Evolutionary conservation across 2,329 filamentous ascomycete species (phyloP), one percentile per base, ranked within the genome.

Genomic region (Zymoseptoria brevis): DNA sequence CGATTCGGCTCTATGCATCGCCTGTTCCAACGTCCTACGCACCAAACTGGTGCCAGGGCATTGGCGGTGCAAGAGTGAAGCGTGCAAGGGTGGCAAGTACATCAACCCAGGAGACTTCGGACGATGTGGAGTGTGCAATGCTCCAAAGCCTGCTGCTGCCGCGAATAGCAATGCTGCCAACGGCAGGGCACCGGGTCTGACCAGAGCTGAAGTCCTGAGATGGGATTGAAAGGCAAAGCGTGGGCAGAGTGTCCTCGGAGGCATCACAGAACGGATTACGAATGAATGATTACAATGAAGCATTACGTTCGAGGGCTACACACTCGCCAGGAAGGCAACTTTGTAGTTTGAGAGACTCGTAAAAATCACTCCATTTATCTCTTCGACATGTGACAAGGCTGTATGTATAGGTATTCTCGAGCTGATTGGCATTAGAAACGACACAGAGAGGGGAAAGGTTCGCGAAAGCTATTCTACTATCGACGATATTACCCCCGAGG

Each of bases 11-110:
- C 87, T 83, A 3, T 94, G 90, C 71, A 74, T 73, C 7, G 80
- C 86, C 56, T 94, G 90, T 71, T 81, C 85, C 22, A 84, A 93
- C 64, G 88, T 92, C 1, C 74, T 93, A 1, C 78, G 82, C 51
- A 74, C 78, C 0, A 68, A 74, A 0, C 79, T 80, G 54, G 77
- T 86, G 51, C 74, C 79, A 0, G 74, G 77, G 19, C 74, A 81
- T n/a, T 93, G 89, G 89, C 74, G 74, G 53, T 93, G 89, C 69
- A 72, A 70, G 50, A 83, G 80, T 63, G 68, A 71, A 3, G 64
- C 74, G 2, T 93, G 89, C 69, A 74, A 73, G 60, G 78, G 74
- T 11, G 82, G 79, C 52, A 61, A 67, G 19, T 93, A 90, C 70
- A 68, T 86, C 56, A 93, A 92, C 68, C 80, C 86, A 9, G 83